Evolutionary conservation across 2,329 filamentous ascomycete genomes (phyloP).

Genomic region (Fusarium sp.): DNA sequence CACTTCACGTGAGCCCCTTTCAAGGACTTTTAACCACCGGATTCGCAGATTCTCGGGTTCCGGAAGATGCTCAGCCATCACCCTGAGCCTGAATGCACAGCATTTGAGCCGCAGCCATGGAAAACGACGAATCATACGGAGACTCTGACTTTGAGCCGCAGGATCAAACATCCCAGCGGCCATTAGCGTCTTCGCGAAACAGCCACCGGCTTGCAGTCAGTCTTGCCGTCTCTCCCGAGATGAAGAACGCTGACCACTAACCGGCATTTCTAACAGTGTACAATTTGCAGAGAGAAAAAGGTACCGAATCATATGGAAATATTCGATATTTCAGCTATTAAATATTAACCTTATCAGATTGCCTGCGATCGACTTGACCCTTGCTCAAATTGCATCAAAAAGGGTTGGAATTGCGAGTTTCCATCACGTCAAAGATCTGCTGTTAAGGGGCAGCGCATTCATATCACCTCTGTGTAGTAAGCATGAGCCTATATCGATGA

Average conservation of each 20-base stretch:
- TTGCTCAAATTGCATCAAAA: slow-evolving; percentile 4
- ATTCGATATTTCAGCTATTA: not conserved
- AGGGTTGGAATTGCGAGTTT: slow-evolving; percentile 1
- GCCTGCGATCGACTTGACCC: not conserved
- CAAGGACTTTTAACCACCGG: not conserved
- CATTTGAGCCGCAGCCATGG: not conserved
- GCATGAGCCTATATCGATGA: not conserved
- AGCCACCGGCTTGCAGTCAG: not conserved
- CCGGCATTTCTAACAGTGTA: not conserved
- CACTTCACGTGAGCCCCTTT: not conserved
- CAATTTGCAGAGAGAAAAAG: not conserved
- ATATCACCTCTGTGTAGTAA: not conserved
- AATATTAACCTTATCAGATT: not conserved
- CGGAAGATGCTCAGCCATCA: not conserved
- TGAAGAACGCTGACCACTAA: not conserved
- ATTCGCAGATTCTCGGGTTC: slow-evolving; percentile 3
- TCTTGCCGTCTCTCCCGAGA: not conserved
- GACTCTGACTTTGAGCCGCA: not conserved
- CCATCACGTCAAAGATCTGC: not conserved
- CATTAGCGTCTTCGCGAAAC: not conserved
- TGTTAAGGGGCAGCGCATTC: not conserved
- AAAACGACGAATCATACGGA: not conserved
- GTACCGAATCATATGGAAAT: not conserved
- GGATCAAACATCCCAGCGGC: not conserved
- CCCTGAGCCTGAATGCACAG: not conserved